phyloP scores from a whole-genome alignment of 345 rosid species.

The Eucalyptus albens region DNA sequence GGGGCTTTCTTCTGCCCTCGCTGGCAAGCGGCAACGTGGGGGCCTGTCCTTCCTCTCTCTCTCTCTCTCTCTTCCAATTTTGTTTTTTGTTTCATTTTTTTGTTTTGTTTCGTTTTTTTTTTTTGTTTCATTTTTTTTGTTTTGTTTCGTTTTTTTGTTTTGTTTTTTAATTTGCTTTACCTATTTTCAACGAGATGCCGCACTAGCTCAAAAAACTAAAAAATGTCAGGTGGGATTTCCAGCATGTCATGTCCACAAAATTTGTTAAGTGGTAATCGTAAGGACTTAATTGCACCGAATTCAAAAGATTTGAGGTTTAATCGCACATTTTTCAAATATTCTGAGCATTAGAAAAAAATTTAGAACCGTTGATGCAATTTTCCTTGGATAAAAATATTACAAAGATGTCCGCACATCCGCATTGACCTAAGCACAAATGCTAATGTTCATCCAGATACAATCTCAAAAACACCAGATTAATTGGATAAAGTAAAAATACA shows the following conservation, averaged over 20 bases:
- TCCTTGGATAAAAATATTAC: neutral
- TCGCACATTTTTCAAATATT: too few relatives aligned
- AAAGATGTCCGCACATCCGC: neutral
- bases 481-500: neutral
- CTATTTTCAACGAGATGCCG: neutral
- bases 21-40: neutral
- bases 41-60: neutral
- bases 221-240: neutral
- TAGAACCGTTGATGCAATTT: neutral
- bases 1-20: neutral
- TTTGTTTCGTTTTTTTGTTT: too few relatives aligned
- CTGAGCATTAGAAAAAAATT: neutral
- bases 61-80: neutral
- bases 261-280: neutral
- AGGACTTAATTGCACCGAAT: neutral
- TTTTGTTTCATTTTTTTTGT: too few relatives aligned
- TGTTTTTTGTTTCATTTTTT: too few relatives aligned
- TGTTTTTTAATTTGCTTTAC: neutral
- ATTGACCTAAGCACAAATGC: neutral
- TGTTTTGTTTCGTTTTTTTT: too few relatives aligned
- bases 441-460: neutral
- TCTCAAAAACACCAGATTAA: neutral
- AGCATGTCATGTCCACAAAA: neutral
- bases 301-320: neutral
- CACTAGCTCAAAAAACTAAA: neutral